These are phyloP conservation scores for Botrytis tulipae DNA, from an alignment of 2,329 filamentous ascomycete species.

Conservation along the genomic window DNA sequence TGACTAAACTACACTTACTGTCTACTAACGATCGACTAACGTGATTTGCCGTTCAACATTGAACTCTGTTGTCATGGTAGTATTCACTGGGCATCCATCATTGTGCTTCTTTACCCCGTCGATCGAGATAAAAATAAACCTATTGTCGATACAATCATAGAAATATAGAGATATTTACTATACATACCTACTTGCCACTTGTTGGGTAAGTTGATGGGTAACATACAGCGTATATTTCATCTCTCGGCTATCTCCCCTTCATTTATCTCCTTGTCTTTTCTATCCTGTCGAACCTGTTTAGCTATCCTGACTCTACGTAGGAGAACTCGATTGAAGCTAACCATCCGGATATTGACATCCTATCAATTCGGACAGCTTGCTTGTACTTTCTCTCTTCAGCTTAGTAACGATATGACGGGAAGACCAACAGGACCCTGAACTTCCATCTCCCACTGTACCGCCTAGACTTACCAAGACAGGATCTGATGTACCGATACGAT, in stretches of 20 bases:
- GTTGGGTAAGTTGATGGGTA: background rate
- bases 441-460: constrained; percentile 1
- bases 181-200: background rate
- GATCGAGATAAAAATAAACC: background rate
- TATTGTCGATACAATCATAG: background rate
- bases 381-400: background rate
- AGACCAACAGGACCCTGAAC: background rate
- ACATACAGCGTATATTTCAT: background rate
- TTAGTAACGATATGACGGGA: background rate
- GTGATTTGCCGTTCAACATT: too few species aligned
- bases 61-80: too few species aligned
- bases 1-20: background rate
- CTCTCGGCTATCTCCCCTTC: constrained; percentile 12
- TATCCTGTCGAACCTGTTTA: background rate
- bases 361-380: background rate
- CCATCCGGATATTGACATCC: background rate
- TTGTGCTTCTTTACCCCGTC: background rate
- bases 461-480: constrained; percentile 5
- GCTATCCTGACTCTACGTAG: background rate
- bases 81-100: background rate
- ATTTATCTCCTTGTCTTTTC: background rate
- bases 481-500: background rate
- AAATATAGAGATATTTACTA: background rate
- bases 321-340: background rate
- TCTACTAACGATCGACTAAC: background rate